These are phyloP conservation scores for Kwoniella sp. DNA, from an alignment of 768 basidiomycete genomes.

Conservation along the genomic window DNA sequence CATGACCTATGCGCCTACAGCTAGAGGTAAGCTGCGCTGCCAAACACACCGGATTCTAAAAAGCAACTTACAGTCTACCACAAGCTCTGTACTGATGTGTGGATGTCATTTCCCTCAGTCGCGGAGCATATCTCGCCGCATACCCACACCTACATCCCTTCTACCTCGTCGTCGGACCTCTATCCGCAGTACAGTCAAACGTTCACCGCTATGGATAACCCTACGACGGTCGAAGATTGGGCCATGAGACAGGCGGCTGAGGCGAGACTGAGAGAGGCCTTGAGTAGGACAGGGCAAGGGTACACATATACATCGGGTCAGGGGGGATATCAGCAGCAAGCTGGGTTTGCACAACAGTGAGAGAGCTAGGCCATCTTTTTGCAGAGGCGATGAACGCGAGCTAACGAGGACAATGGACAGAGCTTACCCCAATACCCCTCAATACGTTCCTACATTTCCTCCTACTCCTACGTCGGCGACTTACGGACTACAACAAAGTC, in stretches of 20 bases:
- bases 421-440: constrained; percentile 2
- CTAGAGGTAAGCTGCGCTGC: constrained; percentile 41
- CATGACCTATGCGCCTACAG: constrained; percentile 46
- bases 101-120: constrained; percentile 23
- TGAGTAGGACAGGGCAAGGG: constrained; percentile 14
- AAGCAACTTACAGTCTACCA: too few relatives aligned
- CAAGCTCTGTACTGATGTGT: neutral
- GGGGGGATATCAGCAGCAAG: neutral
- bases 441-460: constrained; percentile 1
- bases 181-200: constrained; percentile 40
- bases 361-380: neutral
- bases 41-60: too few relatives aligned
- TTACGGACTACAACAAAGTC: neutral
- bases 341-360: constrained; percentile 25
- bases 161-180: constrained; percentile 31
- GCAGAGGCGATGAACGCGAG: too few relatives aligned
- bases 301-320: neutral
- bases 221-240: constrained; percentile 38
- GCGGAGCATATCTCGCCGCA: constrained; percentile 42
- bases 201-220: constrained; percentile 40
- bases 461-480: constrained; percentile 7
- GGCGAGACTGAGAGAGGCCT: constrained; percentile 24
- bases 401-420: too few relatives aligned
- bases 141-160: constrained; percentile 35
- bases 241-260: constrained; percentile 31